Evolutionary conservation across 2,329 filamentous ascomycete genomes (phyloP).

Genomic region (Trichoderma atroviride): DNA sequence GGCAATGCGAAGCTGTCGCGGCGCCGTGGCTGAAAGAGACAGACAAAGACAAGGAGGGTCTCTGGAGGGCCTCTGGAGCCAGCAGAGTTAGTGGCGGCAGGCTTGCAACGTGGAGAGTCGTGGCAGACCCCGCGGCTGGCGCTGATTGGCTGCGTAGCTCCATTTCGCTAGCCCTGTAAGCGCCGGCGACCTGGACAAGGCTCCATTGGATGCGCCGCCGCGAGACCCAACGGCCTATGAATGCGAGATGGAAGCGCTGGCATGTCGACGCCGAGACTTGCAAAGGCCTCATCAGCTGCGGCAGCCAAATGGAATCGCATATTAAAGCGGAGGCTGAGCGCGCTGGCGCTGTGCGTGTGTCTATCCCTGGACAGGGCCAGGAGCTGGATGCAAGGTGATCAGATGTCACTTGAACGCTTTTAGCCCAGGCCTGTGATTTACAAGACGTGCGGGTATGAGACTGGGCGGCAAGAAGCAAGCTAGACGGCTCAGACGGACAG

Average conservation of each 20-base stretch:
- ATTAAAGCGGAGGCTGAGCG: background rate
- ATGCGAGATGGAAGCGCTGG: conserved; percentile 29
- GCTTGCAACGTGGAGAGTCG: conserved; percentile 9
- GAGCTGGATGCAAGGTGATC: conserved; percentile 1
- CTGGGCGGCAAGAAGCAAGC: conserved; percentile 3
- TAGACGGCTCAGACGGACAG: background rate
- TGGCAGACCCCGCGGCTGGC: background rate
- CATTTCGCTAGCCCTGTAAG: conserved; percentile 24
- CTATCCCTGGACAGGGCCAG: background rate
- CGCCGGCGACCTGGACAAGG: conserved; percentile 20
- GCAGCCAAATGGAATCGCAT: conserved; percentile 9
- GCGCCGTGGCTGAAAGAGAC: background rate
- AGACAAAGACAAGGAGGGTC: background rate
- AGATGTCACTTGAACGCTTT: background rate
- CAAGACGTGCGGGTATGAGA: background rate
- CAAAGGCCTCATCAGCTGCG: conserved; percentile 10
- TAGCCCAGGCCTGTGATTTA: background rate
- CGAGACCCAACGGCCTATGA: conserved; percentile 1
- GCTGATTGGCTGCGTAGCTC: conserved; percentile 25
- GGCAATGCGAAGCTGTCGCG: conserved; percentile 14
- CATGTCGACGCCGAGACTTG: conserved; percentile 27
- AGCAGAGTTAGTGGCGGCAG: conserved; percentile 24
- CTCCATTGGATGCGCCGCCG: conserved; percentile 1
- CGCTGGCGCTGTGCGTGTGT: background rate
- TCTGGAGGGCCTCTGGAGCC: conserved; percentile 8